Evolutionary conservation across 2,329 filamentous ascomycete species (phyloP).

Genomic region (Aurifilum marmelostoma): DNA sequence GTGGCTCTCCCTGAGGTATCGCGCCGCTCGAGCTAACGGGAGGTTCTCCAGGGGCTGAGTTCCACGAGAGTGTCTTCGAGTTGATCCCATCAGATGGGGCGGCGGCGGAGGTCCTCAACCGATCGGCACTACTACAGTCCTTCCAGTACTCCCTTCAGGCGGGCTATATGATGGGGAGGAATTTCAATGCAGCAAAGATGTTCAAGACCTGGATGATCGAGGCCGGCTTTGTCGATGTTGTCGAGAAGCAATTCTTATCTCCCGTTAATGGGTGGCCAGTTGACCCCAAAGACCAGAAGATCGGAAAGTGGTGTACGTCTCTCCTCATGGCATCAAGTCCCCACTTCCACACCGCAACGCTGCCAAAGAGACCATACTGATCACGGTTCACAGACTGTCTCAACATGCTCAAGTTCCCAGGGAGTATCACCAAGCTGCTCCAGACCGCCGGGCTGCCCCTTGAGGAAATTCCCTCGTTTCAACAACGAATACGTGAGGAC

Average conservation of each 20-base stretch:
- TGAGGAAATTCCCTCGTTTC: slow-evolving; percentile 8
- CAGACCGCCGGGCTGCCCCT: slow-evolving; percentile 1
- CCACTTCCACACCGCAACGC: background rate
- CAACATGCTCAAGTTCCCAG: slow-evolving; percentile 15
- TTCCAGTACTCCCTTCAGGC: slow-evolving; percentile 39
- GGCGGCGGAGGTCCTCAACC: slow-evolving; percentile 1
- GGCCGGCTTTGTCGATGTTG: slow-evolving; percentile 38
- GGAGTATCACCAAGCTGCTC: slow-evolving; percentile 10
- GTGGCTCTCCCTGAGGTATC: slow-evolving; percentile 36
- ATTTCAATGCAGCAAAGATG: slow-evolving; percentile 36
- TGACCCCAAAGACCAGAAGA: slow-evolving; percentile 6
- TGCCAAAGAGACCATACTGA: background rate
- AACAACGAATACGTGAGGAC: slow-evolving; percentile 3
- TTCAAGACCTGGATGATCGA: slow-evolving; percentile 36
- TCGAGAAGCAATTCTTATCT: slow-evolving; percentile 31
- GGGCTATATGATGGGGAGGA: slow-evolving; percentile 38
- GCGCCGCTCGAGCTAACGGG: slow-evolving; percentile 41
- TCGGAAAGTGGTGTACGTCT: slow-evolving; percentile 17
- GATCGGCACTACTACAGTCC: slow-evolving; percentile 4
- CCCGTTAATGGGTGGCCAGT: slow-evolving; percentile 17
- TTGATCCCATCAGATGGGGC: slow-evolving; percentile 9
- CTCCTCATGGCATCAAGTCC: background rate
- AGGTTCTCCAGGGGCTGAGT: slow-evolving; percentile 14
- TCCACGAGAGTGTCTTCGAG: slow-evolving; percentile 19
- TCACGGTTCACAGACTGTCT: background rate